Percentiles rank a stretch among this genome's conserved stretches.
Conservation (phyloP, 306 rosid species). For the Malus sylvestris region DNA sequence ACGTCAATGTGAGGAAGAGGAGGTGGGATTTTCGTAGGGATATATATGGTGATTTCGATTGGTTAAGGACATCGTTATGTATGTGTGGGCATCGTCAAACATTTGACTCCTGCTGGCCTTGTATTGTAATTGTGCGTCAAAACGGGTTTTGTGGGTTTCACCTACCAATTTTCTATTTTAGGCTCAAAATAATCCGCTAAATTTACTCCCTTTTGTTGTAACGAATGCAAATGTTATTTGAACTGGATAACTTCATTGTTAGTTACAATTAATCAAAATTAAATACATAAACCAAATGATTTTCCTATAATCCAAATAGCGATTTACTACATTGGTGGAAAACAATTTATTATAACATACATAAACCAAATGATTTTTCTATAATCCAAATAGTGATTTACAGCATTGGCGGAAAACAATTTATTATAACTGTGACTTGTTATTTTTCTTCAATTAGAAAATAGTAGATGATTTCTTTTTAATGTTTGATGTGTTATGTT, state of each 20-base stretch:
- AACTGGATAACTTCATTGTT: too few relatives aligned
- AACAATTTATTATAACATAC: too few relatives aligned
- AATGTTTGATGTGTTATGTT: too few relatives aligned
- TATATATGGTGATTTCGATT: constrained; percentile 12
- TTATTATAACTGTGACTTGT: too few relatives aligned
- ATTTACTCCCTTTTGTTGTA: background rate
- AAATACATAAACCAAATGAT: background rate
- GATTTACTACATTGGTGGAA: too few relatives aligned
- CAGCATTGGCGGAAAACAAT: too few relatives aligned
- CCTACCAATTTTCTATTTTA: background rate
- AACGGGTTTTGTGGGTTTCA: constrained; percentile 2
- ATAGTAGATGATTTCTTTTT: too few relatives aligned
- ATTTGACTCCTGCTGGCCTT: background rate
- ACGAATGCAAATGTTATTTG: background rate
- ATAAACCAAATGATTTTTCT: too few relatives aligned
- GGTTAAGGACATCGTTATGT: constrained; percentile 35
- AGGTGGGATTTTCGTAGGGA: background rate
- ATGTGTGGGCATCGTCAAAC: constrained; percentile 23
- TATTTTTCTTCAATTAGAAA: too few relatives aligned
- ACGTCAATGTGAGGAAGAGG: background rate
- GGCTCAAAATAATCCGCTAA: background rate
- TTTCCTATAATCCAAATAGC: too few relatives aligned
- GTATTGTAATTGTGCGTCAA: background rate
- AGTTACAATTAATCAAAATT: background rate
- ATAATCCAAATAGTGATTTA: too few relatives aligned